phyloP scores from a whole-genome alignment of 2,329 filamentous ascomycete species.

The Triangularia verruculosa region DNA sequence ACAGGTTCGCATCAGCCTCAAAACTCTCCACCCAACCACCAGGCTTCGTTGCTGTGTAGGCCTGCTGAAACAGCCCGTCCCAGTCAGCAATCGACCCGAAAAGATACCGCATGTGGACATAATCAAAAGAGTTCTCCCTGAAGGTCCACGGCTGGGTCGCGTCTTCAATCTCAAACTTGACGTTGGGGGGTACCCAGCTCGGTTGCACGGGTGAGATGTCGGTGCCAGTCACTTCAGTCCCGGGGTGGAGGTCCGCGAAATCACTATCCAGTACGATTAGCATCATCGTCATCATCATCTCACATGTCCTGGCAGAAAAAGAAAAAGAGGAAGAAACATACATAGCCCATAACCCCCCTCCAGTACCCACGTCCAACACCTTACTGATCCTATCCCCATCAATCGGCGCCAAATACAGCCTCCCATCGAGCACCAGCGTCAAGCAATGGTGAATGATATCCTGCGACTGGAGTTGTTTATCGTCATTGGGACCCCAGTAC shows the following conservation, averaged over 20 bases:
- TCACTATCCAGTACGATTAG: conserved; percentile 37
- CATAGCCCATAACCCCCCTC: conserved; percentile 23
- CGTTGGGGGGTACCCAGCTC: conserved; percentile 51
- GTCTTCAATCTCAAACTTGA: conserved; percentile 60
- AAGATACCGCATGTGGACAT: conserved; percentile 48
- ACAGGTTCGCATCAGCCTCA: conserved; percentile 13
- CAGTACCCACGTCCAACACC: conserved; percentile 24
- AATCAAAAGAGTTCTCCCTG: conserved; percentile 49
- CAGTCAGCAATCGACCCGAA: conserved; percentile 22
- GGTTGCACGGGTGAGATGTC: conserved; percentile 35
- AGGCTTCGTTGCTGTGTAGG: conserved; percentile 23
- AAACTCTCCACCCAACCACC: conserved; percentile 25
- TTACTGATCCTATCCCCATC: conserved; percentile 13
- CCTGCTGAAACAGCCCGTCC: conserved; percentile 21
- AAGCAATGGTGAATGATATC: conserved; percentile 22
- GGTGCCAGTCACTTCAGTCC: conserved; percentile 27
- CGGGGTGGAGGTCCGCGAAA: conserved; percentile 36
- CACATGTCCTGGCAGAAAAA: too few relatives aligned
- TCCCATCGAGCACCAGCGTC: conserved; percentile 16
- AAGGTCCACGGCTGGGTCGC: conserved; percentile 46
- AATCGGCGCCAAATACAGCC: conserved; percentile 19
- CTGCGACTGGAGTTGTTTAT: conserved; percentile 16
- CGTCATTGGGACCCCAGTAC: conserved; percentile 23
- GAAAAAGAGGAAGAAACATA: conserved; percentile 6
- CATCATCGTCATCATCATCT: neutral